These are phyloP conservation scores for Nothopassalora personata DNA, from an alignment of 2,329 filamentous ascomycete species.

Conservation along the genomic window DNA sequence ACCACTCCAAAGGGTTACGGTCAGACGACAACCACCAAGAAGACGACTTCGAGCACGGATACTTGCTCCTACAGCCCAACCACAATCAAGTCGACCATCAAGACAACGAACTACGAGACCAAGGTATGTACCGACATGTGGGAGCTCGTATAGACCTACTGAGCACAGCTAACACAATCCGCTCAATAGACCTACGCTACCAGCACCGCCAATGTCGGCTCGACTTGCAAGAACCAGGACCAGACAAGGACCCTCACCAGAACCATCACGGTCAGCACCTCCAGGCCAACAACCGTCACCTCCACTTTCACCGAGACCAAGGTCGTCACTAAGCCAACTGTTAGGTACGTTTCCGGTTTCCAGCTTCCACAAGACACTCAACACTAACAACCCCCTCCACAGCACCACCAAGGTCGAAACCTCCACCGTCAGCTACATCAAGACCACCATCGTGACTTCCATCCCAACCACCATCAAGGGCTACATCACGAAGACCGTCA, in stretches of 20 bases:
- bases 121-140: not conserved
- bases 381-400: not conserved
- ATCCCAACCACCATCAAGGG: not conserved
- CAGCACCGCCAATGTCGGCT: not conserved
- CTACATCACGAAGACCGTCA: not conserved
- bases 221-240: not conserved
- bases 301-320: not conserved
- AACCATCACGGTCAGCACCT: not conserved
- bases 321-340: not conserved
- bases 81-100: conserved; percentile 9
- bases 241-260: not conserved
- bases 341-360: too few species aligned
- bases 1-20: conserved; percentile 10
- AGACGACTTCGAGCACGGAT: conserved; percentile 4
- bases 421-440: not conserved
- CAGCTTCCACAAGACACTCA: too few species aligned
- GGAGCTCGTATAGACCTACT: not conserved
- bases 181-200: not conserved
- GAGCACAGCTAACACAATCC: not conserved
- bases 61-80: not conserved
- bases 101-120: not conserved
- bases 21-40: conserved; percentile 5
- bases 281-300: not conserved
- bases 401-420: not conserved
- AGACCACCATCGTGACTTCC: not conserved